Evolutionary conservation across 768 basidiomycete genomes (phyloP).

Genomic region (Calocybe cyanea): DNA sequence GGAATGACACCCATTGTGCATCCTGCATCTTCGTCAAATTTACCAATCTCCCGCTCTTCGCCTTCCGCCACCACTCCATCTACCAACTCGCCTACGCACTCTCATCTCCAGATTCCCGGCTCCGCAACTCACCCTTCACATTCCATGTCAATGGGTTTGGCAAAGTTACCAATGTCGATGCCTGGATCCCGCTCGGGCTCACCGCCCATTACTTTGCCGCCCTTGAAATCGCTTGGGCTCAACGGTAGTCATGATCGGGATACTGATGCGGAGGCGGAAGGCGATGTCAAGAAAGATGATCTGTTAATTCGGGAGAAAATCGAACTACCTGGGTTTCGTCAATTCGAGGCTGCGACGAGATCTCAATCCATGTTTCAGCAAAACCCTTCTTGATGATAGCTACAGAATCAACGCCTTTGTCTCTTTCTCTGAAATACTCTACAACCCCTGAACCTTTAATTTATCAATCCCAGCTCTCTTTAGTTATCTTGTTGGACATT

Average conservation of each 20-base stretch:
- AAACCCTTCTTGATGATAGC: too few species aligned
- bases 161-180: slow-evolving; percentile 29
- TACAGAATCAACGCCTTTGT: too few species aligned
- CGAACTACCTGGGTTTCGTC: slow-evolving; percentile 59
- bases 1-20: slow-evolving; percentile 83
- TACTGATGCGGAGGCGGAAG: slow-evolving; percentile 17
- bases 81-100: slow-evolving; percentile 19
- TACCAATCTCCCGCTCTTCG: slow-evolving; percentile 6
- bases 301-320: slow-evolving; percentile 28
- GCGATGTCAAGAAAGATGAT: slow-evolving; percentile 10
- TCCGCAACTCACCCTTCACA: slow-evolving; percentile 12
- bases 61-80: slow-evolving; percentile 13
- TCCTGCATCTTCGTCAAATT: background rate
- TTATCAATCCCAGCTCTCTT: background rate
- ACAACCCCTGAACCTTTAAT: too few species aligned
- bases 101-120: slow-evolving; percentile 10
- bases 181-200: slow-evolving; percentile 63
- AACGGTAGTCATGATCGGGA: slow-evolving; percentile 1
- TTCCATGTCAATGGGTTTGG: slow-evolving; percentile 16
- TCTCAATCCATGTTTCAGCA: slow-evolving; percentile 4
- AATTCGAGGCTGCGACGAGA: slow-evolving; percentile 56
- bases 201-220: slow-evolving; percentile 71
- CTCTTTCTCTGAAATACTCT: too few species aligned
- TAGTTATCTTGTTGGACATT: background rate
- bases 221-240: slow-evolving; percentile 40